A percentile compares a stretch with the other conserved stretches of the same genome.
Evolutionary conservation across 2,329 filamentous ascomycete genomes (phyloP).

Genomic region (Ceratocystis papillata): DNA sequence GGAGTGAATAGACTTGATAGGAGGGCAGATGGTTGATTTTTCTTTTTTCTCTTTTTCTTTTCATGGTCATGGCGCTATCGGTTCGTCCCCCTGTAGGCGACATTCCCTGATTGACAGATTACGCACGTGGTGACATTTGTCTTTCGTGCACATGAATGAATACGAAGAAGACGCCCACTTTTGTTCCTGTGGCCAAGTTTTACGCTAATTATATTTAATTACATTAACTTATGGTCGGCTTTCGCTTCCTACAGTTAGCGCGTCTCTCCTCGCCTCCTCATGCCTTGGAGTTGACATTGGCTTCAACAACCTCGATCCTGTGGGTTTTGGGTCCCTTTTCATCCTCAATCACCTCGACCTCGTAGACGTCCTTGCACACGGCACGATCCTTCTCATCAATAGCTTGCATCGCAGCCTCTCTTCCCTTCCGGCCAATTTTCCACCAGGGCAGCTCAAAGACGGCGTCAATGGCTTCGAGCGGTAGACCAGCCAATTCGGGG

Average conservation of each 20-base stretch:
- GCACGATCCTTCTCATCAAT: slow-evolving; percentile 24
- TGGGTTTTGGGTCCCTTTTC: not conserved
- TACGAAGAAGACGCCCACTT: not conserved
- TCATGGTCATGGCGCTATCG: too few relatives aligned
- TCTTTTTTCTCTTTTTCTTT: too few relatives aligned
- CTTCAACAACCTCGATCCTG: slow-evolving; percentile 3
- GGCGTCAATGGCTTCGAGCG: slow-evolving; percentile 58
- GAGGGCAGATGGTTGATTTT: not conserved
- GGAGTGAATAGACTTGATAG: not conserved
- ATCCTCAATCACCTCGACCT: slow-evolving; percentile 15
- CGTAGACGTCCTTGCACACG: slow-evolving; percentile 2
- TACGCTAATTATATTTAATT: too few relatives aligned
- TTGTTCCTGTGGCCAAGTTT: too few relatives aligned
- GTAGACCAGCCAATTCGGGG: slow-evolving; percentile 59
- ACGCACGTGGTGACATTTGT: too few relatives aligned
- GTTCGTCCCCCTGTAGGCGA: too few relatives aligned
- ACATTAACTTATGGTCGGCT: too few relatives aligned
- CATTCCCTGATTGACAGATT: too few relatives aligned
- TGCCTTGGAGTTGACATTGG: not conserved
- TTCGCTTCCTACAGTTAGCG: too few relatives aligned
- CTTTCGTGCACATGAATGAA: not conserved
- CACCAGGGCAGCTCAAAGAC: slow-evolving; percentile 66
- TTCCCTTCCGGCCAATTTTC: slow-evolving; percentile 53
- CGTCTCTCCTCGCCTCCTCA: not conserved
- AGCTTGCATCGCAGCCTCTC: slow-evolving; percentile 39